phyloP scores from a whole-genome alignment of 495 filamentous ascomycete species.

The Lophiotrema nucula region DNA sequence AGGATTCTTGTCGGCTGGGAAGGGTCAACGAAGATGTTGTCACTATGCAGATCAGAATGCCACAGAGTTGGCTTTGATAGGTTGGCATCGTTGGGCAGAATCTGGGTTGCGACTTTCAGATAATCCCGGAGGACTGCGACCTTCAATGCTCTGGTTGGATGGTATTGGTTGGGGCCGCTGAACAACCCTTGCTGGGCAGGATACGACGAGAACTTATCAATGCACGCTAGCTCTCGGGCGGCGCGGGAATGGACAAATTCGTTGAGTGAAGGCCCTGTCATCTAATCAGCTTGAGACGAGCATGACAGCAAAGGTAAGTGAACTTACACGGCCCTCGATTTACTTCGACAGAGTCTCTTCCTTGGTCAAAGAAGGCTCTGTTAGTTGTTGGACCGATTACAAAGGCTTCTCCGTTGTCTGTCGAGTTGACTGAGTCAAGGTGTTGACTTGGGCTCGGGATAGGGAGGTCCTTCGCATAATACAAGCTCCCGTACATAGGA shows the following conservation, averaged over 20 bases:
- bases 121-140: neutral
- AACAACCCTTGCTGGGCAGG: neutral
- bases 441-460: constrained; percentile 3
- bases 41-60: constrained; percentile 29
- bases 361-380: constrained; percentile 16
- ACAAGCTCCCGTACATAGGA: constrained; percentile 21
- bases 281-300: constrained; percentile 7
- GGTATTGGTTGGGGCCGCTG: constrained; percentile 2
- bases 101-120: constrained; percentile 5
- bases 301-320: neutral
- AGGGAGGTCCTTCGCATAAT: constrained; percentile 19
- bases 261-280: constrained; percentile 15
- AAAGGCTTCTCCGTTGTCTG: constrained; percentile 13
- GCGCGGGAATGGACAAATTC: constrained; percentile 1
- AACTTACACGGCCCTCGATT: constrained; percentile 27
- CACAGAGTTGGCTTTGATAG: constrained; percentile 10
- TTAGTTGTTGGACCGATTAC: constrained; percentile 17
- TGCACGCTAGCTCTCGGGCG: constrained; percentile 1
- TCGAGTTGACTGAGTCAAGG: constrained; percentile 4
- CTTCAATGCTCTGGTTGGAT: constrained; percentile 4
- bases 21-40: constrained; percentile 29
- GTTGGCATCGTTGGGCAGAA: neutral
- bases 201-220: neutral
- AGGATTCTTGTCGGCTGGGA: constrained; percentile 19
- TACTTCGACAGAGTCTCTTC: constrained; percentile 6